Base-by-base conservation (phyloP, 2,329 filamentous ascomycete species). In the Neophaeococcomyces mojaviensis region DNA sequence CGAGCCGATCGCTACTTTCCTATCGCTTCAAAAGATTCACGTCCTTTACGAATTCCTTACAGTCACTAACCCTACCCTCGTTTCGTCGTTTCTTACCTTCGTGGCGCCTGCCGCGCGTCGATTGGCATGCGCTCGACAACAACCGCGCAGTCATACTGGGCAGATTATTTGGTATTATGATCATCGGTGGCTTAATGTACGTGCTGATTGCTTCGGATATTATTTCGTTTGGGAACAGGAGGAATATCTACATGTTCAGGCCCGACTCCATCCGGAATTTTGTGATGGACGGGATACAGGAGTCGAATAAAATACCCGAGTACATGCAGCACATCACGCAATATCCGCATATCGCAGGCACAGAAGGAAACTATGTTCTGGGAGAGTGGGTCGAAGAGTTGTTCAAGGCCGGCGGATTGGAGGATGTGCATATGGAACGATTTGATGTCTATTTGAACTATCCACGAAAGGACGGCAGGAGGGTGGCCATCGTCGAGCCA, bases 361-460 rank as follows among this genome's bases (percentile, higher is more conserved):
- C 88, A 2, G 84, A 95, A 68, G 92, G 92, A 39, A 90, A 94
- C 67, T 88, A 84, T 58, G 86, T 84, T 37, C 74, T 94, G 45
- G 90, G 87, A 6, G 78, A 87, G 68, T 94, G 89, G 71, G 79
- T 96, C 45, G 77, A 89, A 64, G 81, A 80, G 58, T 77, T 84
- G 63, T 95, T 96, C 65, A 68, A 70, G 54, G 75, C 74, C 41
- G 81, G 82, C 37, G 26, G 26, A 3, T 73, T 98, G 59, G 88
- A 95, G 56, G 73, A 83, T 47, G 81, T 94, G 20, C 69, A 72
- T 40, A 74, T 88, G 58, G 84, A 94, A 58, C 79, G 88, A 61
- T 94, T 86, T 64, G 76, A 84, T 57, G 89, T 94, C 13, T 97
- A 96, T 62, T 70, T 97, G 59, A 97, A 97, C 65, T 98, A 94